These are phyloP conservation scores for Combretum micranthum DNA, from an alignment of 345 rosid genomes.

Conservation along the genomic window DNA sequence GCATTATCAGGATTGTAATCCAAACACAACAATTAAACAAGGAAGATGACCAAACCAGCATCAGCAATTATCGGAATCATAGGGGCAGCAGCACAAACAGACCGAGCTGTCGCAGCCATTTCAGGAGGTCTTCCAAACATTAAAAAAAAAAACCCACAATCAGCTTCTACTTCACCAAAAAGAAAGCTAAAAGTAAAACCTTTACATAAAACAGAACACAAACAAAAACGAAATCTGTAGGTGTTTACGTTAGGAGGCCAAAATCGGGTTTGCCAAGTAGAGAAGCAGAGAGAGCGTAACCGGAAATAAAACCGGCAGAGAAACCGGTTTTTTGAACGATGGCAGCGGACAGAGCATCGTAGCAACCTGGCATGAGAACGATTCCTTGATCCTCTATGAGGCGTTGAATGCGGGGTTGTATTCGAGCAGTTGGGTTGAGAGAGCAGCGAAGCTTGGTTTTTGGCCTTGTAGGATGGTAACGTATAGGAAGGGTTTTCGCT, in stretches of 20 bases:
- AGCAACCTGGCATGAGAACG: slow-evolving; percentile 41
- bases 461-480: too few relatives aligned
- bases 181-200: too few relatives aligned
- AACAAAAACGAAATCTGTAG: not conserved
- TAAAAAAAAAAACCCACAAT: too few relatives aligned
- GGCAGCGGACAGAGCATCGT: slow-evolving; percentile 48
- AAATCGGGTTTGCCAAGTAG: slow-evolving; percentile 46
- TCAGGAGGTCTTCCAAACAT: slow-evolving; percentile 31
- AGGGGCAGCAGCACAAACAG: slow-evolving; percentile 37
- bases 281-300: slow-evolving; percentile 45
- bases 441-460: too few relatives aligned
- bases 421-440: too few relatives aligned
- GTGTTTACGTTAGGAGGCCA: slow-evolving; percentile 37
- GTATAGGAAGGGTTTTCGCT: too few relatives aligned
- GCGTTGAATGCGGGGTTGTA: slow-evolving; percentile 34
- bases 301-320: slow-evolving; percentile 41
- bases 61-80: slow-evolving; percentile 31
- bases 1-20: too few relatives aligned
- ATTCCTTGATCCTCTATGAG: slow-evolving; percentile 43
- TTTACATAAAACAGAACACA: slow-evolving; percentile 3
- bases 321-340: slow-evolving; percentile 40
- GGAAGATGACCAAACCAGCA: slow-evolving; percentile 22
- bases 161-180: too few relatives aligned
- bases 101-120: slow-evolving; percentile 42
- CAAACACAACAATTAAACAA: not conserved